Base-by-base conservation (phyloP, 1,284 basidiomycete genomes). In the Ustilago cynodontis region DNA sequence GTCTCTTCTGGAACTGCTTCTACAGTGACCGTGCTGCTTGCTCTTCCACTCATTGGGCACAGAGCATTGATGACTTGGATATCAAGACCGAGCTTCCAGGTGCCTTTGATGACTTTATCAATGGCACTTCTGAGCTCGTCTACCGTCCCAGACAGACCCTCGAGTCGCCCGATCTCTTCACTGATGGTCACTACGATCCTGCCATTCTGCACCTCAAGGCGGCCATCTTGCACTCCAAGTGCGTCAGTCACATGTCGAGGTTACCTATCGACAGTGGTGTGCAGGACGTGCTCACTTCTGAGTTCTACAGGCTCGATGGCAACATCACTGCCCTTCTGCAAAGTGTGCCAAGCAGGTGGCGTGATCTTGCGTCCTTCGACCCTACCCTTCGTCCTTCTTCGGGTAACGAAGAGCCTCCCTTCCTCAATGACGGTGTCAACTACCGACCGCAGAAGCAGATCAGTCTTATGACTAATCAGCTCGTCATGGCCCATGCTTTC, bases 31-130 rank as follows among this genome's bases (percentile, higher is more conserved):
- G 73, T 26, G 71, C 68, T 13, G 79, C 76, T 13, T 72, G 72
- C 51, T 67, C 79, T n/a, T 76, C 77, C 4, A 76, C 76, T 9
- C 64, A 74, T 43, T 81, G 79, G 79, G 73, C 79, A 16, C 58
- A 59, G 26, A 77, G 68, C 59, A 61, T 81, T 33, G 72, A 77
- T 39, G 79, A 81, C 28, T 37, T 63, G 18, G 79, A 81, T 47
- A 64, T 81, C 59, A 61, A 59, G 56, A 58, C 69, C 24, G 77
- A 79, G 62, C 72, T 81, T 28, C 79, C 79, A 13, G 77, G 66
- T 43, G 70, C 77, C 31, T 77, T 62, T 58, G 67, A 78, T 50
- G 77, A 78, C 26, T 81, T 71, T n/a, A 69, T 77, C 65, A 62
- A 65, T 37, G 37, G 50, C 39, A 60, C 58, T 22, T 24, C 59